phyloP scores from a whole-genome alignment of 164 flowering plant genomes.

The Magnolia kwangsiensis region DNA sequence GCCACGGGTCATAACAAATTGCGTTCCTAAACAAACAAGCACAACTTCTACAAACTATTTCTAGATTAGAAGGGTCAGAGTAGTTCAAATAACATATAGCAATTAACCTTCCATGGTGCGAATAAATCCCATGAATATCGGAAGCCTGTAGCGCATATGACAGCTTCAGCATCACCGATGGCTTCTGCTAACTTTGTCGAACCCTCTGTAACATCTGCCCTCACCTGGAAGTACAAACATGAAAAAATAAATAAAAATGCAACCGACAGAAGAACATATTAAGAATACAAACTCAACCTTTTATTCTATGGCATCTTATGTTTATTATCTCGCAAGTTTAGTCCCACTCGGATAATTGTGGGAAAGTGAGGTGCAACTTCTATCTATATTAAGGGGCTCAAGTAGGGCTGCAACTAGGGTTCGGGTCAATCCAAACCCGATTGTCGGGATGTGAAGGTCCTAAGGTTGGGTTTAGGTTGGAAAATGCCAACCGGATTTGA shows the following conservation, averaged over 20 bases:
- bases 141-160: slow-evolving; percentile 85
- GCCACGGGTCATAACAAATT: background rate
- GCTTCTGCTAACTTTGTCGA: slow-evolving; percentile 68
- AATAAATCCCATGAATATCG: slow-evolving; percentile 66
- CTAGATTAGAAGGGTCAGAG: background rate
- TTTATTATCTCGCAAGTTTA: background rate
- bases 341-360: background rate
- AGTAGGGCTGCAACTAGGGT: no score
- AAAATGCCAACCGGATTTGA: no score
- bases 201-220: slow-evolving; percentile 91
- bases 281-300: no score
- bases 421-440: no score
- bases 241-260: background rate
- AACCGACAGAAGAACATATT: background rate
- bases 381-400: no score
- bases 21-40: background rate
- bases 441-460: no score
- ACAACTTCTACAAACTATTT: background rate
- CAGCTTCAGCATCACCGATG: slow-evolving; percentile 85
- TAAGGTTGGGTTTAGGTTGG: no score
- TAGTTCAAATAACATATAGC: background rate
- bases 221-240: slow-evolving; percentile 46
- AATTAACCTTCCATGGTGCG: slow-evolving; percentile 85
- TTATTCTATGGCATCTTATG: no score
- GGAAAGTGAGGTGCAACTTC: no score